phyloP scores from a whole-genome alignment of 305 asterid genomes.

The Rubia occidens region DNA sequence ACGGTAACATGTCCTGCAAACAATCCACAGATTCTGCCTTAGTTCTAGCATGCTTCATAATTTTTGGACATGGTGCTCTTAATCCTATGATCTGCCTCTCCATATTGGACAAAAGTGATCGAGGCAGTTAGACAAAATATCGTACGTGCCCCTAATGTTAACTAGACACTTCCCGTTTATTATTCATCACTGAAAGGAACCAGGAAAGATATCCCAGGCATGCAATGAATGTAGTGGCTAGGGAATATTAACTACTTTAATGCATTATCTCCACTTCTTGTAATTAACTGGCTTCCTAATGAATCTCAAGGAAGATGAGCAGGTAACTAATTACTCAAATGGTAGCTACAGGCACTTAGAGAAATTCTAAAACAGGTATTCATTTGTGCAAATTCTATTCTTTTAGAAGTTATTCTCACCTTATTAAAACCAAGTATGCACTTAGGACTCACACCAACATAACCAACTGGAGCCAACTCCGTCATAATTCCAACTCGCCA shows the following conservation, averaged over 20 bases:
- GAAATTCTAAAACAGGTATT: neutral
- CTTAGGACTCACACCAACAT: slow-evolving; percentile 78
- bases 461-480: slow-evolving; percentile 94
- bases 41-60: neutral
- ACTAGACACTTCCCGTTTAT: neutral
- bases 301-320: neutral
- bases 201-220: neutral
- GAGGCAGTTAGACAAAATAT: neutral
- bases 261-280: neutral
- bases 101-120: neutral
- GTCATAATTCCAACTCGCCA: slow-evolving; percentile 91
- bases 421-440: slow-evolving; percentile 89
- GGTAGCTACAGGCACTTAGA: neutral
- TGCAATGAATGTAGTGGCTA: neutral
- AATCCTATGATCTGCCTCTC: neutral
- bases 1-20: neutral
- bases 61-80: neutral
- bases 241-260: neutral
- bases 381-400: slow-evolving; percentile 3
- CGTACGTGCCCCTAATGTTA: neutral
- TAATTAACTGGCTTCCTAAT: neutral
- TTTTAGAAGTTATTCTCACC: slow-evolving; percentile 34
- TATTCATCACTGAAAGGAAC: neutral
- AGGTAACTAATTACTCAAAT: neutral
- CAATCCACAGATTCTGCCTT: neutral